phyloP scores from a whole-genome alignment of 805 yeast species.

The Alloascoidea africana region DNA sequence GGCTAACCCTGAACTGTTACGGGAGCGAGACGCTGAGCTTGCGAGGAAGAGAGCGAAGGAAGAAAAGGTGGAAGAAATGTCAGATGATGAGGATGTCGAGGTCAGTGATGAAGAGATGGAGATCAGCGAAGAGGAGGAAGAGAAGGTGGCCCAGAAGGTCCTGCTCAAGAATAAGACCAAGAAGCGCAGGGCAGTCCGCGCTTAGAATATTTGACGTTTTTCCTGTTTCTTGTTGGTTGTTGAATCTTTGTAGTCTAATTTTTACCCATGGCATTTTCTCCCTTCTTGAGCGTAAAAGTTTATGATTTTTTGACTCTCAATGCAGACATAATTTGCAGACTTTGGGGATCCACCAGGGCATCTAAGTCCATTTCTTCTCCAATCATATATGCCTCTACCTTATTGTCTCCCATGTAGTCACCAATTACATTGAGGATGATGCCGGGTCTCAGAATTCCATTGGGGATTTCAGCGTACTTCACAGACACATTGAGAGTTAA shows the following conservation, averaged over 20 bases:
- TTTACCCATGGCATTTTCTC: too few relatives aligned
- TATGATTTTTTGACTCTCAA: too few relatives aligned
- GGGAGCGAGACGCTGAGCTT: conserved; percentile 86
- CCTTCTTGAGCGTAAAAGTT: too few relatives aligned
- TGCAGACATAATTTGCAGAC: not conserved
- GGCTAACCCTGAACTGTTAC: conserved; percentile 75
- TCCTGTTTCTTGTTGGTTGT: too few relatives aligned
- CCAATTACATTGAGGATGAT: not conserved
- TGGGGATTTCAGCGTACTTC: not conserved
- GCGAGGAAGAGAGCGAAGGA: conserved; percentile 59
- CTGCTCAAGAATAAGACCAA: conserved; percentile 49
- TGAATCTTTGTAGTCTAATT: too few relatives aligned
- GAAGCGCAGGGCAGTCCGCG: conserved; percentile 22
- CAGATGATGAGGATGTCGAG: conserved; percentile 32
- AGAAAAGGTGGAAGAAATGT: too few relatives aligned
- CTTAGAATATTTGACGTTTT: too few relatives aligned
- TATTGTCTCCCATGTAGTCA: not conserved
- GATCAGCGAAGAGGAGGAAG: conserved; percentile 28
- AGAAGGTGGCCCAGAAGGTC: conserved; percentile 36
- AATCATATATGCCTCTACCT: conserved; percentile 3
- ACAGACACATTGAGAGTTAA: not conserved
- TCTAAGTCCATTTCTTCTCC: not conserved
- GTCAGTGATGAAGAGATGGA: conserved; percentile 24
- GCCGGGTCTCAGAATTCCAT: not conserved
- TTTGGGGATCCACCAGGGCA: not conserved